These are phyloP conservation scores for Penicillium odoratum DNA, from an alignment of 495 filamentous ascomycete species.

Conservation along the genomic window DNA sequence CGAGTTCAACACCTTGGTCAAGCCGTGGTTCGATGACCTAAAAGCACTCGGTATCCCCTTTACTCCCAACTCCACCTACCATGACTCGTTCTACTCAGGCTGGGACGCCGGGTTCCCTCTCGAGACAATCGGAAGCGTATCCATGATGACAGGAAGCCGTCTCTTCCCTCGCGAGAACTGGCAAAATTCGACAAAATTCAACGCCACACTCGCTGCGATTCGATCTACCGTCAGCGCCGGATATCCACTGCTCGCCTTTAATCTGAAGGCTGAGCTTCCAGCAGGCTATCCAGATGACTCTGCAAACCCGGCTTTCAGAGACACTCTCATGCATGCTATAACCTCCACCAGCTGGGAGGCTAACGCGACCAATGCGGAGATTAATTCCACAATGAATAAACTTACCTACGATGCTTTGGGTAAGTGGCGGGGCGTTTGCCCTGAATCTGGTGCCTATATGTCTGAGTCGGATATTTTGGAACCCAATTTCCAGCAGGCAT, in stretches of 20 bases:
- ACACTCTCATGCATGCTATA: constrained; percentile 54
- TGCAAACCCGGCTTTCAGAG: constrained; percentile 57
- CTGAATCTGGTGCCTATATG: constrained; percentile 38
- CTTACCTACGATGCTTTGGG: constrained; percentile 45
- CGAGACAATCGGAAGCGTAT: constrained; percentile 42
- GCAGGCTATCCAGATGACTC: constrained; percentile 34
- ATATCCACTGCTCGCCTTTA: constrained; percentile 47
- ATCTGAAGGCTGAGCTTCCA: constrained; percentile 43
- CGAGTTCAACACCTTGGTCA: constrained; percentile 44
- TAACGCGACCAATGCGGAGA: constrained; percentile 21
- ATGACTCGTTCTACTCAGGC: constrained; percentile 47
- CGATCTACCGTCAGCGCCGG: constrained; percentile 45
- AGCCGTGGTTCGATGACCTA: constrained; percentile 47
- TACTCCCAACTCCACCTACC: constrained; percentile 50
- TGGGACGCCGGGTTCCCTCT: constrained; percentile 49
- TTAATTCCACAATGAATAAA: constrained; percentile 20
- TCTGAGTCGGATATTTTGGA: constrained; percentile 55
- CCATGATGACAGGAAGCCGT: constrained; percentile 46
- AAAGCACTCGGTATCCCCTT: constrained; percentile 32
- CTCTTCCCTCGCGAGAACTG: constrained; percentile 53
- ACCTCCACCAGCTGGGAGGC: constrained; percentile 33
- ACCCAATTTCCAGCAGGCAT: constrained; percentile 61
- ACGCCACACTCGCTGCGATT: constrained; percentile 46
- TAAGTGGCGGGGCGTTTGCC: constrained; percentile 49
- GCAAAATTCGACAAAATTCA: constrained; percentile 33